Evolutionary conservation across 345 rosid genomes (phyloP).

Genomic region (Stellera chamaejasme): DNA sequence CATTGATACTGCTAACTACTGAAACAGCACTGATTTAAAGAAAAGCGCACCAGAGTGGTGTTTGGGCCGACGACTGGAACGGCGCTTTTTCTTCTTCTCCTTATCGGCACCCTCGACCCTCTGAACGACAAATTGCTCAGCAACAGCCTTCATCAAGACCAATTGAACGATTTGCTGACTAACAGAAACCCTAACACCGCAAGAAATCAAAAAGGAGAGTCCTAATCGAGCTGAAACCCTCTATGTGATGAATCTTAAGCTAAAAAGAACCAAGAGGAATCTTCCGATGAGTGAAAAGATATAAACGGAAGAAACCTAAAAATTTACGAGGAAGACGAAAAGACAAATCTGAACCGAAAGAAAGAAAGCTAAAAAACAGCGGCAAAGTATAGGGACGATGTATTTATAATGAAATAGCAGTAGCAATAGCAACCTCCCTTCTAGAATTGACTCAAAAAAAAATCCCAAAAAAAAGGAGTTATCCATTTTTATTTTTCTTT

Average conservation of each 20-base stretch:
- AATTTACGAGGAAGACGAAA: background rate
- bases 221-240: slow-evolving; percentile 7
- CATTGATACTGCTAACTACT: no score
- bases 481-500: no score
- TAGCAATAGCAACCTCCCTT: no score
- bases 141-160: slow-evolving; percentile 30
- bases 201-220: background rate
- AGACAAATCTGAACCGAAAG: background rate
- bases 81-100: slow-evolving; percentile 65
- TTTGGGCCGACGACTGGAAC: slow-evolving; percentile 62
- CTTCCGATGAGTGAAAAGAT: slow-evolving; percentile 51
- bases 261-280: slow-evolving; percentile 13
- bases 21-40: background rate
- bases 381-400: background rate
- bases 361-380: slow-evolving; percentile 5
- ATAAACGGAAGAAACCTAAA: slow-evolving; percentile 41
- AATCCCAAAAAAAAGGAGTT: no score
- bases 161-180: background rate
- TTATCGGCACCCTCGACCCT: slow-evolving; percentile 50
- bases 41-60: slow-evolving; percentile 29
- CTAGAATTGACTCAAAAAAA: no score
- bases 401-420: slow-evolving; percentile 14
- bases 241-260: slow-evolving; percentile 14
- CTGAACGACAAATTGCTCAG: slow-evolving; percentile 39
- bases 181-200: background rate